Evolutionary conservation across 2,329 filamentous ascomycete species (phyloP).

Genomic region (Nectriaceae sp.): DNA sequence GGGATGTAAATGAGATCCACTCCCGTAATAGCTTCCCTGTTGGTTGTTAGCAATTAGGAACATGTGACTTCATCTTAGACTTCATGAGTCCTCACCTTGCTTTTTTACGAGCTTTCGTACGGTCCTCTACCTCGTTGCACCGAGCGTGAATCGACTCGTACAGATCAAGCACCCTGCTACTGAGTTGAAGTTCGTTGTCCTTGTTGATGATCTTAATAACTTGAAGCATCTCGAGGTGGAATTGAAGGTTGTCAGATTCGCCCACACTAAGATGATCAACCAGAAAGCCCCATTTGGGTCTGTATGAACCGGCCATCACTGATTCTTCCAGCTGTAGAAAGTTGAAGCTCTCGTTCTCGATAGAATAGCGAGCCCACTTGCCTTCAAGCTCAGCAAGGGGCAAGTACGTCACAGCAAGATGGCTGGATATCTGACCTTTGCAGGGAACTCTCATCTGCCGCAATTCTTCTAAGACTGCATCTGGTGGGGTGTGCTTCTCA

Average conservation of each 20-base stretch:
- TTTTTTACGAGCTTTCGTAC: slow-evolving; percentile 3
- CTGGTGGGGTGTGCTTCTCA: not conserved
- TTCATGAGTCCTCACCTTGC: slow-evolving; percentile 7
- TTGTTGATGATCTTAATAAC: slow-evolving; percentile 8
- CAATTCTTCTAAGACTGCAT: slow-evolving; percentile 7
- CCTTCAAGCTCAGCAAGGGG: slow-evolving; percentile 19
- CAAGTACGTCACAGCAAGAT: slow-evolving; percentile 12
- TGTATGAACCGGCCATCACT: slow-evolving; percentile 10
- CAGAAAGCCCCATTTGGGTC: slow-evolving; percentile 19
- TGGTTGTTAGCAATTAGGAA: not conserved
- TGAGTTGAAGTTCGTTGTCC: slow-evolving; percentile 4
- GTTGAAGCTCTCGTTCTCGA: slow-evolving; percentile 12
- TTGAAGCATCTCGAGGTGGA: slow-evolving; percentile 17
- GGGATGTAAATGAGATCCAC: slow-evolving; percentile 16
- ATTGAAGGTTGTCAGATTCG: slow-evolving; percentile 15
- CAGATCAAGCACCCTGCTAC: slow-evolving; percentile 14
- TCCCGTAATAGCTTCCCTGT: slow-evolving; percentile 5
- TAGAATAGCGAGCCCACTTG: slow-evolving; percentile 14
- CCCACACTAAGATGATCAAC: slow-evolving; percentile 19
- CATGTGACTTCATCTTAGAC: accelerated
- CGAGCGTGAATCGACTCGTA: slow-evolving; percentile 19
- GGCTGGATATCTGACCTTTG: slow-evolving; percentile 5
- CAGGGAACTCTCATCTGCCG: slow-evolving; percentile 13
- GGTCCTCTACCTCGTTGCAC: slow-evolving; percentile 15
- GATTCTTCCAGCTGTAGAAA: slow-evolving; percentile 18